Conservation (phyloP, 2,329 filamentous ascomycete genomes). For the Sclerotinia subarctica region DNA sequence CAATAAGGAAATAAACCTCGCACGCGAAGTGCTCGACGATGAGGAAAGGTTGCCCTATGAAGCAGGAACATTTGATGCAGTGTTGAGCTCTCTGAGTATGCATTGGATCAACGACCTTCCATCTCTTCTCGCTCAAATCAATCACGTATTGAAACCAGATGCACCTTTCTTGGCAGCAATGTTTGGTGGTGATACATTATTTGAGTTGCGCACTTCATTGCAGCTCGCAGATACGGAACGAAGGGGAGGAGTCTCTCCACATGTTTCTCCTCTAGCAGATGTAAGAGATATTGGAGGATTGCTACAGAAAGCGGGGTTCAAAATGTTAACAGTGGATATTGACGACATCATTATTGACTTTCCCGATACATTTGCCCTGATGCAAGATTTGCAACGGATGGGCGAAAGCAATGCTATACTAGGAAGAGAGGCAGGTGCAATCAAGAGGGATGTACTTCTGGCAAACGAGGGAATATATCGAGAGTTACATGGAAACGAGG, state of each 20-base stretch:
- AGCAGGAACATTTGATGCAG: constrained; percentile 77
- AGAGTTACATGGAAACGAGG: constrained; percentile 78
- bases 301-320: constrained; percentile 84
- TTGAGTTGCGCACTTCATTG: constrained; percentile 86
- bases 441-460: constrained; percentile 78
- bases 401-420: constrained; percentile 89
- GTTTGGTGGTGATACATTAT: constrained; percentile 92
- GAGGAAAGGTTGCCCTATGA: constrained; percentile 75
- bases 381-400: constrained; percentile 95
- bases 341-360: constrained; percentile 97
- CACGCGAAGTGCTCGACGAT: constrained; percentile 69
- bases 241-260: constrained; percentile 84
- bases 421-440: constrained; percentile 74
- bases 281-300: constrained; percentile 87
- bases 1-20: constrained; percentile 70
- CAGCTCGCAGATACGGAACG: constrained; percentile 91
- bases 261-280: constrained; percentile 87
- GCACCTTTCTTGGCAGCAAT: constrained; percentile 91
- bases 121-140: constrained; percentile 77
- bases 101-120: constrained; percentile 99
- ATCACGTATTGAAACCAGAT: constrained; percentile 84
- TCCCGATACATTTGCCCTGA: constrained; percentile 82
- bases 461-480: constrained; percentile 87
- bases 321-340: constrained; percentile 92
- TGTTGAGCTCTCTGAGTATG: constrained; percentile 82